phyloP scores from a whole-genome alignment of 495 filamentous ascomycete species.

The Talaromyces liani region DNA sequence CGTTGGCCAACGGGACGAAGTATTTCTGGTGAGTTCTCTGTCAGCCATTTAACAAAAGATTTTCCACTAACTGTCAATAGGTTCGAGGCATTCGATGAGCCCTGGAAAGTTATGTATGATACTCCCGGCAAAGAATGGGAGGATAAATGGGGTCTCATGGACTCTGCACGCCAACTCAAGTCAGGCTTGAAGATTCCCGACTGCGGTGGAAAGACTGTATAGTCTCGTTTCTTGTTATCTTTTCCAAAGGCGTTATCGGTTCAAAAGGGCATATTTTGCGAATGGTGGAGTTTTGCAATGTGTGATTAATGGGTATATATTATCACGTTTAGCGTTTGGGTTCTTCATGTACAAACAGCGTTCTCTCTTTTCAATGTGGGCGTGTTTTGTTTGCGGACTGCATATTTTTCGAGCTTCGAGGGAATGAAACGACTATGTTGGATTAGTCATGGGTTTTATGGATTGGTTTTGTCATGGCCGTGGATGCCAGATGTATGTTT shows the following conservation, averaged over 20 bases:
- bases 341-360: not conserved
- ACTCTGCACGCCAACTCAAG: conserved; percentile 80
- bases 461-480: not conserved
- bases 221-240: not conserved
- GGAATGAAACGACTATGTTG: not conserved
- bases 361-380: not conserved
- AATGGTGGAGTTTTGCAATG: not conserved
- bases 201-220: conserved; percentile 68
- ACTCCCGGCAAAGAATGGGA: conserved; percentile 71
- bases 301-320: not conserved
- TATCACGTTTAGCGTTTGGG: not conserved
- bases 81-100: conserved; percentile 93
- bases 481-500: not conserved
- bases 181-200: conserved; percentile 78
- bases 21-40: conserved; percentile 73
- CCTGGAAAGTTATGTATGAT: conserved; percentile 82
- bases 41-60: conserved; percentile 7
- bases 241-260: not conserved
- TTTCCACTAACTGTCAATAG: conserved; percentile 22
- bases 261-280: not conserved
- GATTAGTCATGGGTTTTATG: not conserved
- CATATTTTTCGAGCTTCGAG: not conserved
- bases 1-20: conserved; percentile 69
- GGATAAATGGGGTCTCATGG: conserved; percentile 93
- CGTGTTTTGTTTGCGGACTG: not conserved